Evolutionary conservation across 305 asterid species (phyloP), one percentile per base, ranked within the genome.

Genomic region (Withania somnifera): DNA sequence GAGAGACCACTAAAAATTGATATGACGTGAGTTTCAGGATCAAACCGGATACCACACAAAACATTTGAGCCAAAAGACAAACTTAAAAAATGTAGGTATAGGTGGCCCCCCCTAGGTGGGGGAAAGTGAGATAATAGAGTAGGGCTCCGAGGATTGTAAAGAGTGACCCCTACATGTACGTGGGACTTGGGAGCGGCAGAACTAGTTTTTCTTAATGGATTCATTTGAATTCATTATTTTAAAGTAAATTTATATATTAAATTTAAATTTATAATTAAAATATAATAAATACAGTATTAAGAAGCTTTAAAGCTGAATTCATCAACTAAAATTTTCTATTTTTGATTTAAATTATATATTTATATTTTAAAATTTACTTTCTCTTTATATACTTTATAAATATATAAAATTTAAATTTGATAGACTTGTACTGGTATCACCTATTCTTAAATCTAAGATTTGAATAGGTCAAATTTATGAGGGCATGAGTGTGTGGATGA

Each of bases 161-260:
- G 77, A 7, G 54, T 34, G 54, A 20, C 54, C 77, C 77, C 19
- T 40, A 68, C 77, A 34, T 66, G 17, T 66, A 66, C 51, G 17
- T 34, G 15, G 69, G 28, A 66, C 17, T n/a, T 8, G 53, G 3
- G 6, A 68, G 77, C 40, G 1, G n/a, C n/a, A n/a, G n/a, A n/a
- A n/a, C n/a, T n/a, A n/a, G n/a, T 34, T 6, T 26, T 26, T 14
- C 9, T 2, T 5, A 0, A 3, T 0, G 0, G 10, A 61, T 64
- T 64, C 2, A 64, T 64, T 0, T 8, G 1, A 66, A 34, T 0
- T 34, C 0, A n/a, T 34, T 66, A 66, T 66, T 32, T 34, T 0
- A 64, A 32, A n/a, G n/a, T n/a, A n/a, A n/a, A n/a, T n/a, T n/a
- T n/a, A n/a, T n/a, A n/a, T n/a, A n/a, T n/a, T n/a, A n/a, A n/a